Evolutionary conservation across 257 asterid species (phyloP).

Genomic region (Fraxinus cuspidata): DNA sequence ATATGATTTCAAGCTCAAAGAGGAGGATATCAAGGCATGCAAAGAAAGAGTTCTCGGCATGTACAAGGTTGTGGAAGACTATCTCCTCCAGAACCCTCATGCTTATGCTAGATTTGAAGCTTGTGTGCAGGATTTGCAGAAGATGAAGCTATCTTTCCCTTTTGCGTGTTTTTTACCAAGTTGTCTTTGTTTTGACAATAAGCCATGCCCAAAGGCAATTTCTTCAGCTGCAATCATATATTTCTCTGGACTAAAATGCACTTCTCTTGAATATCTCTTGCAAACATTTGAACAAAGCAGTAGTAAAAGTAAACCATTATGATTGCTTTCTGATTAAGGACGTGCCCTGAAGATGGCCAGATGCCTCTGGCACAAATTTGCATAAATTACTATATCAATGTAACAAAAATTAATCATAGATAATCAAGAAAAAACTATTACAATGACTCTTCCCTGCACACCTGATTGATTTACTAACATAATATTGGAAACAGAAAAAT

Average conservation of each 20-base stretch:
- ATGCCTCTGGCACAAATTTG: not conserved
- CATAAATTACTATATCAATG: not conserved
- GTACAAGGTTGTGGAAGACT: slow-evolving; percentile 22
- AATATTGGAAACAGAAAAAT: slow-evolving; percentile 22
- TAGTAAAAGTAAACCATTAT: not conserved
- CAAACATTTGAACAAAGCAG: not conserved
- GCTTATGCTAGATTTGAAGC: slow-evolving; percentile 8
- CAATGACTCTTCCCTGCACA: slow-evolving; percentile 15
- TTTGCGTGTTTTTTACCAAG: not conserved
- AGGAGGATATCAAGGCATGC: slow-evolving; percentile 17
- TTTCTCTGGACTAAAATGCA: not conserved
- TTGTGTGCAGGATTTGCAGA: not conserved
- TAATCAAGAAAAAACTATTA: slow-evolving; percentile 15
- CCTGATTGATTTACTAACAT: slow-evolving; percentile 15
- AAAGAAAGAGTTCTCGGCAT: slow-evolving; percentile 10
- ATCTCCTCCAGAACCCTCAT: slow-evolving; percentile 15
- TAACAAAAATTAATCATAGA: not conserved
- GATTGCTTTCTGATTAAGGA: too few species aligned
- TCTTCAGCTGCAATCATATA: not conserved
- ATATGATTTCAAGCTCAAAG: slow-evolving; percentile 9
- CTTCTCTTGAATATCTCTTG: not conserved
- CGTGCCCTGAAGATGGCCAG: not conserved
- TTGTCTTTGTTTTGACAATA: not conserved
- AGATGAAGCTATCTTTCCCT: not conserved
- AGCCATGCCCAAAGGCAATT: not conserved